phyloP scores from a whole-genome alignment of 1,139 yeast genomes.

The Nakaseomyces delphensis region DNA sequence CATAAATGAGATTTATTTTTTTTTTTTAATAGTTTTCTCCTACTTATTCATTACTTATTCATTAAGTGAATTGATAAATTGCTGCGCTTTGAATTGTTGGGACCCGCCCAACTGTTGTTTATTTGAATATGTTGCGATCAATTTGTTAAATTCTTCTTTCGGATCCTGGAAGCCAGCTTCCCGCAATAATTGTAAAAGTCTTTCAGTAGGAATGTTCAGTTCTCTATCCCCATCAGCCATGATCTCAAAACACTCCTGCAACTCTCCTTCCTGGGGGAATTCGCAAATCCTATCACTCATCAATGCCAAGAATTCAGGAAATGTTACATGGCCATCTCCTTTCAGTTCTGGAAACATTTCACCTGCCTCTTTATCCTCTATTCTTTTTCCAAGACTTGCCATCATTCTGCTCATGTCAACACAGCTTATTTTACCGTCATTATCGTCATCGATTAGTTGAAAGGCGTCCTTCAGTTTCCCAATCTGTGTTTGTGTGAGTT shows the following conservation, averaged over 20 bases:
- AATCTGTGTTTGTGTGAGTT: constrained; percentile 32
- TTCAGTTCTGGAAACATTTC: constrained; percentile 38
- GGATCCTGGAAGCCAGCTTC: constrained; percentile 43
- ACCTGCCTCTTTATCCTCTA: constrained; percentile 37
- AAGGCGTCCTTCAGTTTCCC: constrained; percentile 44
- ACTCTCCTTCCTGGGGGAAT: constrained; percentile 52
- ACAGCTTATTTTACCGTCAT: constrained; percentile 57
- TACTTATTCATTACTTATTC: too few species aligned
- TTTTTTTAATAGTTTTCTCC: not conserved
- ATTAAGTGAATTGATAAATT: constrained; percentile 1
- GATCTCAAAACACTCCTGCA: constrained; percentile 54
- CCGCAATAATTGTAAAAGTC: constrained; percentile 44
- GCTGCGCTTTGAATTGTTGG: constrained; percentile 1
- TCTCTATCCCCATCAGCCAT: constrained; percentile 42
- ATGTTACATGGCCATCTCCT: constrained; percentile 25
- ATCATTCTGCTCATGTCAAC: constrained; percentile 54
- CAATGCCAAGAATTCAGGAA: constrained; percentile 60
- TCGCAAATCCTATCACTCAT: constrained; percentile 54
- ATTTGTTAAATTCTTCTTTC: constrained; percentile 40
- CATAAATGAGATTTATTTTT: too few species aligned
- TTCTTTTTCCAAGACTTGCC: constrained; percentile 41
- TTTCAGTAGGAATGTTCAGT: constrained; percentile 38
- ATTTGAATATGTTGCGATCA: not conserved
- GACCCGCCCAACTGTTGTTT: constrained; percentile 5
- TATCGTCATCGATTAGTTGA: constrained; percentile 71